Base-by-base conservation (phyloP, 371 early-diverging fungal genomes). In the Lichtheimia ornata region DNA sequence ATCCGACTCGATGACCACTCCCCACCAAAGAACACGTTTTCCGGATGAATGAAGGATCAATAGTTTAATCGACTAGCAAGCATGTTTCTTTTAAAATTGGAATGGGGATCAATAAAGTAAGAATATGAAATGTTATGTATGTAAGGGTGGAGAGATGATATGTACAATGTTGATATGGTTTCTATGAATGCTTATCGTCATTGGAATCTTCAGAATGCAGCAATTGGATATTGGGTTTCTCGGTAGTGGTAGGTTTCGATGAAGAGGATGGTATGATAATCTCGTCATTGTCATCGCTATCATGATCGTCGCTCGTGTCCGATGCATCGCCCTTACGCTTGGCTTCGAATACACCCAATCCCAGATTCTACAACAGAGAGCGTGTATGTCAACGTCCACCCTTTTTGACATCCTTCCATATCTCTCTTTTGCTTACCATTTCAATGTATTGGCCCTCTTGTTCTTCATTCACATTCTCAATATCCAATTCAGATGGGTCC, bases 311-410 rank as follows among this genome's bases (percentile, higher is more conserved):
- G 22, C 63, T 62, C 15, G 63, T 63, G 5, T 52, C 53, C 2
- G 49, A 50, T 27, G 55, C 40, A 17, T 65, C 63, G 20, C 56
- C 59, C 54, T 70, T 71, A 49, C 67, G 68, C 54, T 83, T 83
- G 56, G 73, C 65, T 53, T 84, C 87, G 65, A 81, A 86, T 1
- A 86, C 84, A 49, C 87, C 87, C 43, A 86, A 64, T 4, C 86
- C 86, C 14, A 86, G 72, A 60, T 86, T 79, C 79, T 79, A 43
- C 11, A 18, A 17, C 5, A 17, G 25, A 51, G 20, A 50, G 24
- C 4, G 35, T 14, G 20, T 1, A 2, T 24, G 24, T 22, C 17
- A 22, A 14, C 18, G 22, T 22, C 22, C 22, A 22, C 22, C 22
- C 22, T 22, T 25, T 56, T 9, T 24, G 28, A 40, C 3, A 17